Evolutionary conservation across 2,329 filamentous ascomycete genomes (phyloP).

Genomic region (Knufia fluminis): DNA sequence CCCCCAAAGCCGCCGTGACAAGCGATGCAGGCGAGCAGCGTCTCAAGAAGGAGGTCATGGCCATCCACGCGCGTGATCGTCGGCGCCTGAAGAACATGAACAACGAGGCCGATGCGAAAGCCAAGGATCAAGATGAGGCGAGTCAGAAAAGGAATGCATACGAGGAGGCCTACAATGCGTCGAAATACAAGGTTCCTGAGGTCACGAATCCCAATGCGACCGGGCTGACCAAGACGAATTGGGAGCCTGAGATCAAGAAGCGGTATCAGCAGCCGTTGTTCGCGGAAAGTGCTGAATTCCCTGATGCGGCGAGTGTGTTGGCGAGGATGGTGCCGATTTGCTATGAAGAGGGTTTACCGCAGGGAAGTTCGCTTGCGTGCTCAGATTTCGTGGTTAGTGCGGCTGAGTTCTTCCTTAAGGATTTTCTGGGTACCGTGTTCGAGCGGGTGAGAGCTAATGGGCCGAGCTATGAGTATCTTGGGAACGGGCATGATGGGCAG

Average conservation of each 20-base stretch:
- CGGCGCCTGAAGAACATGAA: slow-evolving; percentile 44
- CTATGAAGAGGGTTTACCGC: slow-evolving; percentile 53
- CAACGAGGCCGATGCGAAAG: slow-evolving; percentile 4
- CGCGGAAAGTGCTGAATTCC: slow-evolving; percentile 54
- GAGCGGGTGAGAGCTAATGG: slow-evolving; percentile 48
- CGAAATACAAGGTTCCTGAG: slow-evolving; percentile 45
- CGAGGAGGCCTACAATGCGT: slow-evolving; percentile 37
- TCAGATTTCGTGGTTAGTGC: slow-evolving; percentile 53
- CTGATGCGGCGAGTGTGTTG: slow-evolving; percentile 47
- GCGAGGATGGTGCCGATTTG: slow-evolving; percentile 56
- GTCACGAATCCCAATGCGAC: slow-evolving; percentile 50
- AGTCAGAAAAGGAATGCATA: slow-evolving; percentile 23
- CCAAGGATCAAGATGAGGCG: slow-evolving; percentile 18
- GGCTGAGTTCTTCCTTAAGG: slow-evolving; percentile 55
- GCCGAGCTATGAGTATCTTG: slow-evolving; percentile 37
- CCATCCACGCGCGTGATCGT: slow-evolving; percentile 50
- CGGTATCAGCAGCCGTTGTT: slow-evolving; percentile 54
- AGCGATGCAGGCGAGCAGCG: slow-evolving; percentile 55
- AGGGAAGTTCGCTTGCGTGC: slow-evolving; percentile 44
- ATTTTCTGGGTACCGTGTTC: slow-evolving; percentile 47
- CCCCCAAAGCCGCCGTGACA: slow-evolving; percentile 40
- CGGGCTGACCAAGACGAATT: slow-evolving; percentile 68
- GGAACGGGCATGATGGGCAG: slow-evolving; percentile 42
- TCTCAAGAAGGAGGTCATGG: slow-evolving; percentile 56
- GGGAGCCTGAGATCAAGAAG: slow-evolving; percentile 57